A percentile compares a stretch with the other conserved stretches of the same genome.
Evolutionary conservation across 75 land plant genomes (phyloP).

Genomic region (Cupressus sempervirens): DNA sequence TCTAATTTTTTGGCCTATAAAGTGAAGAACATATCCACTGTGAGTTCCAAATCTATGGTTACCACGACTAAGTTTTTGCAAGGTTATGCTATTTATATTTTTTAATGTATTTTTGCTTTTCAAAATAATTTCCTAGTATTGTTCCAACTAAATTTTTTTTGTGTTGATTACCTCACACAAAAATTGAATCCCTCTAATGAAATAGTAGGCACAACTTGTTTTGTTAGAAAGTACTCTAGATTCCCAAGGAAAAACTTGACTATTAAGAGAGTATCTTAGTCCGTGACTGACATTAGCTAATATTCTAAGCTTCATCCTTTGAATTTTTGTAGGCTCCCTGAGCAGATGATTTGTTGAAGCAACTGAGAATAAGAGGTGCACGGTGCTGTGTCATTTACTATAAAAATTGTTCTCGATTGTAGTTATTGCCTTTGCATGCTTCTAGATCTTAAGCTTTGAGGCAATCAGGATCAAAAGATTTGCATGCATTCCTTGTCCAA

Average conservation of each 20-base stretch:
- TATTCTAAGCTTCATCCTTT: too few species aligned
- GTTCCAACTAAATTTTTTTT: background rate
- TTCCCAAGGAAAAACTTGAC: too few species aligned
- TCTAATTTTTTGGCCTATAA: constrained; percentile 46
- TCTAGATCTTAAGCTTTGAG: constrained; percentile 75
- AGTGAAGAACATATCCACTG: constrained; percentile 23
- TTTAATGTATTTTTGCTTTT: constrained; percentile 6
- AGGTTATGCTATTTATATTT: background rate
- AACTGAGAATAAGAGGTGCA: too few species aligned
- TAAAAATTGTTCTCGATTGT: constrained; percentile 52
- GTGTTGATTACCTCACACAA: background rate
- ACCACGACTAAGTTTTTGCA: background rate
- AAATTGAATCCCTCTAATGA: background rate
- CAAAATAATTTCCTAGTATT: background rate
- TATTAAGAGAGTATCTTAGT: too few species aligned
- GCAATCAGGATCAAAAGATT: constrained; percentile 18
- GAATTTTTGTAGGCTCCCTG: too few species aligned
- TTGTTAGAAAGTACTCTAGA: background rate
- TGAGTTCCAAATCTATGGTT: background rate
- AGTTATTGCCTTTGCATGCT: constrained; percentile 67
- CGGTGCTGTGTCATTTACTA: constrained; percentile 60
- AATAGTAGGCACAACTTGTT: background rate
- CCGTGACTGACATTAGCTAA: too few species aligned
- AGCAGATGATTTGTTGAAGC: too few species aligned
- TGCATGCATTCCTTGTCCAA: background rate